phyloP scores from a whole-genome alignment of 2,329 filamentous ascomycete genomes.

The Xylaria sp. region DNA sequence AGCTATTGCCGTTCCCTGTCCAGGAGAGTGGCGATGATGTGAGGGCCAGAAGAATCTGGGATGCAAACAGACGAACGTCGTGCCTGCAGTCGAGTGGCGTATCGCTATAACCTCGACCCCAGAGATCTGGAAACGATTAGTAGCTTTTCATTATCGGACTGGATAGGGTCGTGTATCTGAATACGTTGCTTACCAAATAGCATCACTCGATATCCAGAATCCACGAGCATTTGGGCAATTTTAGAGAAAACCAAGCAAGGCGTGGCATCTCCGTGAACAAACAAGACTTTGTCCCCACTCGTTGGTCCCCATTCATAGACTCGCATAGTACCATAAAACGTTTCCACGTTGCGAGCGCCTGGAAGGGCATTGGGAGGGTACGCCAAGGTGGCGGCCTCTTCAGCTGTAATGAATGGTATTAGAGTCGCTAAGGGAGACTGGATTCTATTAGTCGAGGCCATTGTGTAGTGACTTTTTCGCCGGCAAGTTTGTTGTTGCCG shows the following conservation, averaged over 20 bases:
- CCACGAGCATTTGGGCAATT: constrained; percentile 44
- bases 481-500: background rate
- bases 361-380: constrained; percentile 48
- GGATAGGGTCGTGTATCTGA: background rate
- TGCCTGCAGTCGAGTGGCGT: constrained; percentile 40
- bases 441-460: constrained; percentile 37
- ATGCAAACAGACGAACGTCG: constrained; percentile 39
- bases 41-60: constrained; percentile 37
- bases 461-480: constrained; percentile 4
- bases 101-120: constrained; percentile 46
- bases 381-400: constrained; percentile 41
- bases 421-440: constrained; percentile 46
- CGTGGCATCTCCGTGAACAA: constrained; percentile 48
- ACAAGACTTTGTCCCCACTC: constrained; percentile 45
- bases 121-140: constrained; percentile 38
- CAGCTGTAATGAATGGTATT: constrained; percentile 44
- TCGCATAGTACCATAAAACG: constrained; percentile 47
- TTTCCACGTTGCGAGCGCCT: constrained; percentile 47
- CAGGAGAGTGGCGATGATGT: constrained; percentile 39
- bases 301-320: constrained; percentile 49
- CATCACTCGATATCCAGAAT: constrained; percentile 46
- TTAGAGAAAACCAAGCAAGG: constrained; percentile 42
- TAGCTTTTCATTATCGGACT: background rate
- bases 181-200: constrained; percentile 42
- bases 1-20: constrained; percentile 32